Percentiles rank a stretch among this genome's conserved stretches.
Evolutionary conservation across 768 basidiomycete genomes (phyloP).

Genomic region (Suillus americanus): DNA sequence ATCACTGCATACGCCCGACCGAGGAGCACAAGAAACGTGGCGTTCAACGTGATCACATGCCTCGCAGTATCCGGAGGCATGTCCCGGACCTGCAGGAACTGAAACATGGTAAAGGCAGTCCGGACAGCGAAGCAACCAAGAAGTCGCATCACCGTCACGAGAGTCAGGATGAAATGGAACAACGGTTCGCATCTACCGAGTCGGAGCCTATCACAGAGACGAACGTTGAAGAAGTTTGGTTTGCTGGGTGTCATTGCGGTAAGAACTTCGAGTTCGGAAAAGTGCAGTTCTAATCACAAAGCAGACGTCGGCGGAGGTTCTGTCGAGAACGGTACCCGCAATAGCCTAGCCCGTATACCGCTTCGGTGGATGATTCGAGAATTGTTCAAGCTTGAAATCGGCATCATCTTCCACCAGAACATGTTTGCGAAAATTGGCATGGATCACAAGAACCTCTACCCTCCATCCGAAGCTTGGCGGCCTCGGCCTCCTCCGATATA

Average conservation of each 20-base stretch:
- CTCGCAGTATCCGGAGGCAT: slow-evolving; percentile 30
- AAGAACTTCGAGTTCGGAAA: slow-evolving; percentile 15
- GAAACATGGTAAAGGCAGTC: neutral
- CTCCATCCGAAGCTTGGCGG: slow-evolving; percentile 1
- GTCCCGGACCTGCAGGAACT: slow-evolving; percentile 17
- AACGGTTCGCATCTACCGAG: slow-evolving; percentile 33
- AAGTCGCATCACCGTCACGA: slow-evolving; percentile 8
- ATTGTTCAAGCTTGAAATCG: slow-evolving; percentile 53
- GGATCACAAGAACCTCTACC: slow-evolving; percentile 47
- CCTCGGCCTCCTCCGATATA: slow-evolving; percentile 37
- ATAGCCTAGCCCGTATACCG: slow-evolving; percentile 67
- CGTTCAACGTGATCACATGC: slow-evolving; percentile 52
- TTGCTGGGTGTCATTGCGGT: slow-evolving; percentile 75
- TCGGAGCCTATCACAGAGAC: slow-evolving; percentile 34
- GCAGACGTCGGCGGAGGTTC: slow-evolving; percentile 79
- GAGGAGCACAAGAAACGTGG: slow-evolving; percentile 41
- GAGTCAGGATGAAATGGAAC: slow-evolving; percentile 40
- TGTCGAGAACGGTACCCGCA: slow-evolving; percentile 52
- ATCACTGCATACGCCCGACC: slow-evolving; percentile 41
- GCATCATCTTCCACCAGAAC: slow-evolving; percentile 56
- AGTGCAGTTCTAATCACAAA: neutral
- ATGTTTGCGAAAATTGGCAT: slow-evolving; percentile 44
- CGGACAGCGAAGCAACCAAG: slow-evolving; percentile 2
- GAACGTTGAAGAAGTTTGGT: slow-evolving; percentile 79
- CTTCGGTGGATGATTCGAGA: slow-evolving; percentile 80